A percentile compares a stretch with the other conserved stretches of the same genome.
Evolutionary conservation across 1,284 basidiomycete species (phyloP).

Genomic region (Ceratobasidium sp.): DNA sequence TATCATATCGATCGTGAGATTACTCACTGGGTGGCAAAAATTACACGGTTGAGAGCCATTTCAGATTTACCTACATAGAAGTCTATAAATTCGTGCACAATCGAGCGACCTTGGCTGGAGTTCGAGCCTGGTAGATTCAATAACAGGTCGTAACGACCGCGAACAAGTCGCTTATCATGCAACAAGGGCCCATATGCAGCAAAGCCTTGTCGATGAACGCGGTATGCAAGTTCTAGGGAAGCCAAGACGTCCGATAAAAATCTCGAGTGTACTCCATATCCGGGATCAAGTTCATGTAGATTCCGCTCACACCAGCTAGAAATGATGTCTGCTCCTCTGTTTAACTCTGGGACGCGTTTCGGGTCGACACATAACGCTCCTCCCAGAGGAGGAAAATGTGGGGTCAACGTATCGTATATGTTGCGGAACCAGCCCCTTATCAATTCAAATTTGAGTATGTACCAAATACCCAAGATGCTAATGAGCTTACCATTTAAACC

Average conservation of each 20-base stretch:
- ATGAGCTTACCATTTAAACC: background rate
- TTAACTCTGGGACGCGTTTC: background rate
- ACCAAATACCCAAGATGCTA: background rate
- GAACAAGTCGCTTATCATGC: background rate
- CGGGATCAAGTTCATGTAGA: background rate
- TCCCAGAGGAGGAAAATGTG: constrained; percentile 31
- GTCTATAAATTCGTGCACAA: constrained; percentile 34
- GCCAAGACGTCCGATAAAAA: constrained; percentile 33
- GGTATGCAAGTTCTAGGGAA: constrained; percentile 22
- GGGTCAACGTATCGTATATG: constrained; percentile 25
- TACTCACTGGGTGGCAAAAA: constrained; percentile 14
- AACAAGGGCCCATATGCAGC: background rate
- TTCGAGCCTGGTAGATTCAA: background rate
- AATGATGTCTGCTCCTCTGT: background rate
- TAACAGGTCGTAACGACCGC: background rate
- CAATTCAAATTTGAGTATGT: background rate
- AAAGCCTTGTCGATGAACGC: constrained; percentile 1
- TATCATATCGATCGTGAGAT: background rate
- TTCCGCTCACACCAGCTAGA: constrained; percentile 22
- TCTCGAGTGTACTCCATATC: background rate
- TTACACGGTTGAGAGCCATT: background rate
- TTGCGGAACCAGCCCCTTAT: constrained; percentile 17
- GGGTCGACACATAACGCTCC: constrained; percentile 2
- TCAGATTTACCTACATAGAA: constrained; percentile 21
- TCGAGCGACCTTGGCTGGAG: background rate